Conservation (phyloP, 1,284 basidiomycete genomes). For the Ustilago sp. region DNA sequence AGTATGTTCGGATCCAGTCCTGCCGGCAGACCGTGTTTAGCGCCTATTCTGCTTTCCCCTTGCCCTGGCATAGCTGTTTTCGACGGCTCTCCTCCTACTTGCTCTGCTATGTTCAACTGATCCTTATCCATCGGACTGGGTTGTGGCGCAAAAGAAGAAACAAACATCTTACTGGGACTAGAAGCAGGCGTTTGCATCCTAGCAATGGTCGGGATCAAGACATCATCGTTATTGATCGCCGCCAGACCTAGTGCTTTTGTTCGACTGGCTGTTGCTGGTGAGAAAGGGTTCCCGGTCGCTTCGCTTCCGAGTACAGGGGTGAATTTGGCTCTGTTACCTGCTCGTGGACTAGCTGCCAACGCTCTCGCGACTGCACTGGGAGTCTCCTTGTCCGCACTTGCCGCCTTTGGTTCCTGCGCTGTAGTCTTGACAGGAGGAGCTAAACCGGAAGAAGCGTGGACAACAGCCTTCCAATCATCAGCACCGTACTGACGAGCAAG, state of each 20-base stretch:
- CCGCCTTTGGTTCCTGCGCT: neutral
- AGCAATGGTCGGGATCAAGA: constrained; percentile 46
- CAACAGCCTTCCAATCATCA: constrained; percentile 56
- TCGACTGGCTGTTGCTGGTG: constrained; percentile 21
- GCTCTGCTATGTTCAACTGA: neutral
- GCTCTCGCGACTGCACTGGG: constrained; percentile 41
- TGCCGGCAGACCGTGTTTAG: constrained; percentile 5
- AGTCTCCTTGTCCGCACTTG: constrained; percentile 40
- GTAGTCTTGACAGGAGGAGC: constrained; percentile 13
- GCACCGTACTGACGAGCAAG: constrained; percentile 51
- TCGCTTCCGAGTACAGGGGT: constrained; percentile 26
- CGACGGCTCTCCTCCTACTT: neutral
- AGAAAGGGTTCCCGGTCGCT: constrained; percentile 30
- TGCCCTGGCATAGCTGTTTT: neutral
- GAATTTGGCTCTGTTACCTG: constrained; percentile 21
- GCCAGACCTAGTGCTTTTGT: constrained; percentile 18
- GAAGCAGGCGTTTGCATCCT: constrained; percentile 33
- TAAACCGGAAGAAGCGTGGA: constrained; percentile 26
- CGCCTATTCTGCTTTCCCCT: neutral
- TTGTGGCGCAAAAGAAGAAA: constrained; percentile 16
- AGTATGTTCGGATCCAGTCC: constrained; percentile 37
- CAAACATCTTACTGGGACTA: constrained; percentile 36
- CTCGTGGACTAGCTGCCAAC: constrained; percentile 33
- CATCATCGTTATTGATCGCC: constrained; percentile 48
- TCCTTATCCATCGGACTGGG: constrained; percentile 6